Evolutionary conservation across 148 eudicot species (phyloP).

Genomic region (Cornus florida): DNA sequence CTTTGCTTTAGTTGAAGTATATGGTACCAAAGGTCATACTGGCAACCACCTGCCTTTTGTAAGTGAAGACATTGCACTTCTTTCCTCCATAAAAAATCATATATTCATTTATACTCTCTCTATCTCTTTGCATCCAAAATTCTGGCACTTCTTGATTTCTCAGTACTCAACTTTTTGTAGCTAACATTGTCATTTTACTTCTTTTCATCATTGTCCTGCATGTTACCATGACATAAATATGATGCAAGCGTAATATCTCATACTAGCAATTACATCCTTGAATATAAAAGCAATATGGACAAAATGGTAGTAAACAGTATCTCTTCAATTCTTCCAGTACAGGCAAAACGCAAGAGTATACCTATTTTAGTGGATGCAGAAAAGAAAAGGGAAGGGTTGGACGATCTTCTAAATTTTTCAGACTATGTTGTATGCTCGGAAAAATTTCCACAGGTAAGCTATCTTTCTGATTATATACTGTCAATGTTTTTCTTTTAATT

Average conservation of each 20-base stretch:
- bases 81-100: not conserved
- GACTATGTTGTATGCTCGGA: conserved; percentile 81
- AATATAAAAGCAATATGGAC: not conserved
- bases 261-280: not conserved
- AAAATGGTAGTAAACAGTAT: conserved; percentile 20
- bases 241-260: not conserved
- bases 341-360: conserved; percentile 72
- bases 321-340: conserved; percentile 55
- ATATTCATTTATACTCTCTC: not conserved
- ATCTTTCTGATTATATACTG: not conserved
- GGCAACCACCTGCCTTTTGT: not conserved
- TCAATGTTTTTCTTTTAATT: not conserved
- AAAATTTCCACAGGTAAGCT: conserved; percentile 80
- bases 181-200: not conserved
- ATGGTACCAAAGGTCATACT: not conserved
- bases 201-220: not conserved
- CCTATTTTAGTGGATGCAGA: conserved; percentile 95
- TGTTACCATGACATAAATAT: not conserved
- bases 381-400: conserved; percentile 74
- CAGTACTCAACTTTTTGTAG: not conserved
- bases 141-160: not conserved
- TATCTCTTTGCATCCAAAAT: too few species aligned
- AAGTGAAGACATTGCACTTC: not conserved
- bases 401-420: conserved; percentile 68
- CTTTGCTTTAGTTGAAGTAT: not conserved